Conservation (phyloP, 805 yeast genomes). For the Saccharomycopsis malanga region DNA sequence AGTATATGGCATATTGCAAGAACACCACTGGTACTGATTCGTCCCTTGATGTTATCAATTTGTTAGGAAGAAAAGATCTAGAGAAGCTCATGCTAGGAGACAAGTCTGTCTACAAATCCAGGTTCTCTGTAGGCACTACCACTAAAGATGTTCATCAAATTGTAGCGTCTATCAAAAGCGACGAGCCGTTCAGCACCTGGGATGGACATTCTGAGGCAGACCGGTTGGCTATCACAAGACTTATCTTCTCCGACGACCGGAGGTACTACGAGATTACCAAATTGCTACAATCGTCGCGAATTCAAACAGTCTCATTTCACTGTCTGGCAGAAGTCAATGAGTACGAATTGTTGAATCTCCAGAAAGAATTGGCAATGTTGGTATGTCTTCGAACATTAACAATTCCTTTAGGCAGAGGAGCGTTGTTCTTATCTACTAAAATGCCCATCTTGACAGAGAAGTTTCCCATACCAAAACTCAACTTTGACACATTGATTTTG, state of each 20-base stretch:
- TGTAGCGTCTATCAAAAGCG: constrained; percentile 33
- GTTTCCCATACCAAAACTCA: constrained; percentile 70
- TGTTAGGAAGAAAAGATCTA: constrained; percentile 67
- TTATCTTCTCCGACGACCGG: constrained; percentile 71
- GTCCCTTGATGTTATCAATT: constrained; percentile 37
- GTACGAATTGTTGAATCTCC: constrained; percentile 46
- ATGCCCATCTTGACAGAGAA: constrained; percentile 80
- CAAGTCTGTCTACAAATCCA: neutral
- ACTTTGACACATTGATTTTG: constrained; percentile 55
- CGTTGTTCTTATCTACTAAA: constrained; percentile 59
- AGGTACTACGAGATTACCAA: constrained; percentile 72
- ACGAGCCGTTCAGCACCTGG: constrained; percentile 51
- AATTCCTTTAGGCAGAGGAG: constrained; percentile 72
- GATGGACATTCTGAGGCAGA: constrained; percentile 68
- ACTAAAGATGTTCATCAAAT: constrained; percentile 39
- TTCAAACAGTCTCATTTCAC: constrained; percentile 45
- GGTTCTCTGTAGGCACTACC: neutral
- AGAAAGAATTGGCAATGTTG: constrained; percentile 49
- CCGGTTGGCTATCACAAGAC: constrained; percentile 54
- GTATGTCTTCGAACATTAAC: constrained; percentile 69
- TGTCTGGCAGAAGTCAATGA: constrained; percentile 41
- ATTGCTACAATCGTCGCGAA: constrained; percentile 60
- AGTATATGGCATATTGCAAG: constrained; percentile 48
- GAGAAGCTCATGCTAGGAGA: constrained; percentile 25
- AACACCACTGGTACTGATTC: constrained; percentile 36